These are phyloP conservation scores for Phaeosphaeriaceae sp. DNA, from an alignment of 2,329 filamentous ascomycete genomes.

Conservation along the genomic window DNA sequence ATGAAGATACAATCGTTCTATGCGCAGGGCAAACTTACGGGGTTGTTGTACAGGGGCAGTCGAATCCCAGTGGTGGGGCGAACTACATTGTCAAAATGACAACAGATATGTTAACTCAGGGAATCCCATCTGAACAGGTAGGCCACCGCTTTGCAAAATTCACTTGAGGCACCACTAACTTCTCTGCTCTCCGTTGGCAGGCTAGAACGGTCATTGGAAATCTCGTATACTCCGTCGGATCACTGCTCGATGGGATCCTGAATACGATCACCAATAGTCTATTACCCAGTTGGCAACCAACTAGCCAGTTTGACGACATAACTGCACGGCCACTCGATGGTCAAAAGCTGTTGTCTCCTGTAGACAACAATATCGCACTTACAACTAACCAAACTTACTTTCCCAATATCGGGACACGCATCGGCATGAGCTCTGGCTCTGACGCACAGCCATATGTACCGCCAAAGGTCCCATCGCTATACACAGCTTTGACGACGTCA, in stretches of 20 bases:
- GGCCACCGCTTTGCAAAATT: neutral
- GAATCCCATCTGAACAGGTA: slow-evolving; percentile 23
- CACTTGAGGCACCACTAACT: neutral
- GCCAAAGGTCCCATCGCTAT: slow-evolving; percentile 80
- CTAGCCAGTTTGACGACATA: slow-evolving; percentile 75
- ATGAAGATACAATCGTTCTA: neutral
- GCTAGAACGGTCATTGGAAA: slow-evolving; percentile 25
- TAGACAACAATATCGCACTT: slow-evolving; percentile 69
- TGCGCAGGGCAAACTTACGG: slow-evolving; percentile 15
- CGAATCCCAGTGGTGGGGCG: slow-evolving; percentile 54
- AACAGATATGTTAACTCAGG: slow-evolving; percentile 56
- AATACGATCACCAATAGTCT: slow-evolving; percentile 62
- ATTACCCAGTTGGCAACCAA: slow-evolving; percentile 57
- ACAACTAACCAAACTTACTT: slow-evolving; percentile 66
- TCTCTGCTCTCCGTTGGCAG: neutral
- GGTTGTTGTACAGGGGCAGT: slow-evolving; percentile 27
- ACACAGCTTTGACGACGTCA: slow-evolving; percentile 71
- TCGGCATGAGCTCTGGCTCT: slow-evolving; percentile 41
- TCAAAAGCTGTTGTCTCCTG: slow-evolving; percentile 64
- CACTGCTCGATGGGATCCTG: slow-evolving; percentile 52
- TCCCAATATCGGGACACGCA: slow-evolving; percentile 62
- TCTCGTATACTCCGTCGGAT: slow-evolving; percentile 23
- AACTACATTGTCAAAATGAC: slow-evolving; percentile 65
- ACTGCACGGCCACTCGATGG: slow-evolving; percentile 73
- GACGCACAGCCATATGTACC: slow-evolving; percentile 73